Conservation (phyloP, 2,329 filamentous ascomycete species). For the Pseudogymnoascus sp. region DNA sequence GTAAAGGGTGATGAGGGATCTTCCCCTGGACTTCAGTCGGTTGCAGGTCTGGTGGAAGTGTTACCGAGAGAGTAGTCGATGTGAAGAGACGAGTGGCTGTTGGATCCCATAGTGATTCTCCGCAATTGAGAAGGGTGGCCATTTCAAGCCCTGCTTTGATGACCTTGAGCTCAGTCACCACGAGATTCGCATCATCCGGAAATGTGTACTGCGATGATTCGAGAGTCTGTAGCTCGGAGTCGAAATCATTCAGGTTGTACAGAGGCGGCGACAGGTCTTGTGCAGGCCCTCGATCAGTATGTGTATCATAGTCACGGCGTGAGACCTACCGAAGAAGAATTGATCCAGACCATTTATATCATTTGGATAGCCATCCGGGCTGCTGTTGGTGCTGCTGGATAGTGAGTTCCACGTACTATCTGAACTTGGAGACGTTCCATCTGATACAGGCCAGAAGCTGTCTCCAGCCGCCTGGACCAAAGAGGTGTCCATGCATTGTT, state of each 20-base stretch:
- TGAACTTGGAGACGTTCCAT: conserved; percentile 11
- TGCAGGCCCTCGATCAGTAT: not conserved
- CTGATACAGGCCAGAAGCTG: conserved; percentile 10
- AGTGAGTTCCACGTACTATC: conserved; percentile 9
- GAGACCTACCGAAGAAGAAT: conserved; percentile 10
- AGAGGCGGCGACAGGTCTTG: not conserved
- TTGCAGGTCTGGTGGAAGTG: conserved; percentile 14
- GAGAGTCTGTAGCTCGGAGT: conserved; percentile 15
- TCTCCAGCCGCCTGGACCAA: not conserved
- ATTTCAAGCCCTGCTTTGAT: conserved; percentile 12
- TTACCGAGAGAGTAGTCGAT: conserved; percentile 10
- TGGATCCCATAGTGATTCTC: conserved; percentile 12
- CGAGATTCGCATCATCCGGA: conserved; percentile 1
- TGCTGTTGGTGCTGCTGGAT: not conserved
- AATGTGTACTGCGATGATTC: conserved; percentile 18
- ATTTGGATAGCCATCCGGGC: conserved; percentile 3
- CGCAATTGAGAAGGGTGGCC: conserved; percentile 13
- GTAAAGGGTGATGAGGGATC: conserved; percentile 15
- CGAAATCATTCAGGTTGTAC: not conserved
- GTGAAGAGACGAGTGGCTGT: conserved; percentile 14
- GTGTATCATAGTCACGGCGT: not conserved
- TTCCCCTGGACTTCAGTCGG: conserved; percentile 15
- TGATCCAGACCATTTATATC: not conserved
- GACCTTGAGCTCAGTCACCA: not conserved
- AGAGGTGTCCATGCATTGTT: not conserved